Evolutionary conservation across 1,284 basidiomycete species (phyloP).

Genomic region (Butyriboletus appendiculatus): DNA sequence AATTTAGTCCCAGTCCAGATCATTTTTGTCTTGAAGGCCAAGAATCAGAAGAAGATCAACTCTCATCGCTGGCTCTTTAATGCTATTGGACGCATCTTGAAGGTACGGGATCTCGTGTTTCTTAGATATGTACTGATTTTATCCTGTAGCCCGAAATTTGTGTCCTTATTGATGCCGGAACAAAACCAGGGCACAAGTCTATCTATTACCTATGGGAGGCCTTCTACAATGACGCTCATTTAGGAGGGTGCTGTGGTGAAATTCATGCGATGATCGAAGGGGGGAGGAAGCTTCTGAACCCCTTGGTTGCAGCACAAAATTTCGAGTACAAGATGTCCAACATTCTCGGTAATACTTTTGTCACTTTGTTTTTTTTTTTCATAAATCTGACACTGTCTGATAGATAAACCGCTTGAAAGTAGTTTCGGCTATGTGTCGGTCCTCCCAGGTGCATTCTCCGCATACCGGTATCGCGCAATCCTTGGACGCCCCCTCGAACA

Average conservation of each 20-base stretch:
- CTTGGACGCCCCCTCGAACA: slow-evolving; percentile 92
- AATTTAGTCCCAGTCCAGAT: slow-evolving; percentile 96
- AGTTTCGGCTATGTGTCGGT: slow-evolving; percentile 96
- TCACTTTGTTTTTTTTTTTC: not conserved
- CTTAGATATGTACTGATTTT: not conserved
- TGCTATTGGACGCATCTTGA: slow-evolving; percentile 84
- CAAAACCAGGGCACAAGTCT: slow-evolving; percentile 94
- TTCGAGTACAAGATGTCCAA: slow-evolving; percentile 99
- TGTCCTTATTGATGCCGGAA: slow-evolving; percentile 92
- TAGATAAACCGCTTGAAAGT: slow-evolving; percentile 92
- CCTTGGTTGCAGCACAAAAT: slow-evolving; percentile 93
- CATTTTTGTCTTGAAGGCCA: slow-evolving; percentile 93
- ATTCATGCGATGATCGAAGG: slow-evolving; percentile 95
- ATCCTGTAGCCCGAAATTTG: slow-evolving; percentile 80
- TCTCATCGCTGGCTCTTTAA: slow-evolving; percentile 98
- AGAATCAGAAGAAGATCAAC: slow-evolving; percentile 98
- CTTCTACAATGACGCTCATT: slow-evolving; percentile 74
- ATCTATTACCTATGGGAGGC: slow-evolving; percentile 98
- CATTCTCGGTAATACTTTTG: slow-evolving; percentile 69
- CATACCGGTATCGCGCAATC: slow-evolving; percentile 91
- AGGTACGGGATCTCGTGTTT: slow-evolving; percentile 41
- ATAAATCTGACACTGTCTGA: slow-evolving; percentile 4
- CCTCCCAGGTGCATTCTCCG: slow-evolving; percentile 95
- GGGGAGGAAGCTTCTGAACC: slow-evolving; percentile 91
- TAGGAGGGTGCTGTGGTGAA: slow-evolving; percentile 88